Evolutionary conservation across 371 early-diverging fungal genomes (phyloP).

Genomic region (Apophysomyces sp.): DNA sequence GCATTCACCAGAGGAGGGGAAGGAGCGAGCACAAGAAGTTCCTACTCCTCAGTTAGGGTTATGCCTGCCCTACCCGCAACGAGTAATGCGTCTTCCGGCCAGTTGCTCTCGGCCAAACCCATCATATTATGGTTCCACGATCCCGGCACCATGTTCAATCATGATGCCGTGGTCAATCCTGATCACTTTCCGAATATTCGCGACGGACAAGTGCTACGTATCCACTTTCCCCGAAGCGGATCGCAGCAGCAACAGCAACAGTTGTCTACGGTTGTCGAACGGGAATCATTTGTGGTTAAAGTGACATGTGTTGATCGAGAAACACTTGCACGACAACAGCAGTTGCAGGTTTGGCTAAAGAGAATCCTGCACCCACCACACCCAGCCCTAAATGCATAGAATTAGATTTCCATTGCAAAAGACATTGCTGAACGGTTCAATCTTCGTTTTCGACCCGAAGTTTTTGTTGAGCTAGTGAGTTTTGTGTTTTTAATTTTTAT

Average conservation of each 20-base stretch:
- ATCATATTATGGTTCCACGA: slow-evolving; percentile 50
- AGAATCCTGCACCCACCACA: neutral
- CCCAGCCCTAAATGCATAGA: neutral
- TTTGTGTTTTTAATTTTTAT: slow-evolving; percentile 8
- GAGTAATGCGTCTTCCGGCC: slow-evolving; percentile 5
- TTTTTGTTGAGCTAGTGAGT: slow-evolving; percentile 64
- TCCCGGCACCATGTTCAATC: slow-evolving; percentile 37
- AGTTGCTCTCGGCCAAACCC: slow-evolving; percentile 36
- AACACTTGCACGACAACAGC: slow-evolving; percentile 48
- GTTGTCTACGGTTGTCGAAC: slow-evolving; percentile 5
- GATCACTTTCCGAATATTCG: slow-evolving; percentile 73
- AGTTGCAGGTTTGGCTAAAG: slow-evolving; percentile 45
- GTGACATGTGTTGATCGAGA: slow-evolving; percentile 52
- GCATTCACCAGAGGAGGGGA: too few species aligned
- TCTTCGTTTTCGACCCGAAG: slow-evolving; percentile 58
- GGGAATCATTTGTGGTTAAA: slow-evolving; percentile 45
- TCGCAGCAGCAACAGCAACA: slow-evolving; percentile 21
- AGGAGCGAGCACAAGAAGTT: neutral
- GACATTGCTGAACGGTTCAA: slow-evolving; percentile 43
- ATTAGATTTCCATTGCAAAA: slow-evolving; percentile 41
- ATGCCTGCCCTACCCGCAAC: slow-evolving; percentile 6
- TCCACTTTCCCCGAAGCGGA: slow-evolving; percentile 28
- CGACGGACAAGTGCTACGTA: slow-evolving; percentile 74
- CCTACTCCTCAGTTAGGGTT: neutral
- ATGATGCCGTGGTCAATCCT: slow-evolving; percentile 84